Percentiles rank a stretch among this genome's conserved stretches.
phyloP scores from a whole-genome alignment of 2,329 filamentous ascomycete genomes.

The Cladobotryum mycophilum region DNA sequence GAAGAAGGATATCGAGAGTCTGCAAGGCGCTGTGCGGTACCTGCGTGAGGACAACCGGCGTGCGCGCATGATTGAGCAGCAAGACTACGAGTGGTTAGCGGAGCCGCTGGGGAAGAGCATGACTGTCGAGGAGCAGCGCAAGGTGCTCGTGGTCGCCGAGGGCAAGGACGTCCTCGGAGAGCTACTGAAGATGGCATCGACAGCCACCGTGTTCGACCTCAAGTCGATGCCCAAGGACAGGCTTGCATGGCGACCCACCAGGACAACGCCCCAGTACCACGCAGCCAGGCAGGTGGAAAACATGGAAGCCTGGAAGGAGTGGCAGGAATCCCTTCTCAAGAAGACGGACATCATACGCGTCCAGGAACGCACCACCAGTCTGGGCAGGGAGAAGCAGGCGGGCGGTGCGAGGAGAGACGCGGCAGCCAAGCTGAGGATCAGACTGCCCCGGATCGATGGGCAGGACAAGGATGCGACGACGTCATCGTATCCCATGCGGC shows the following conservation, averaged over 20 bases:
- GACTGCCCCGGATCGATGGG: conserved; percentile 34
- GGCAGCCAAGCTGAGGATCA: conserved; percentile 45
- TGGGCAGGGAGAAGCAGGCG: conserved; percentile 21
- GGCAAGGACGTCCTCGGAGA: conserved; percentile 58
- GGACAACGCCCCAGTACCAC: conserved; percentile 58
- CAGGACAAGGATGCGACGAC: conserved; percentile 38
- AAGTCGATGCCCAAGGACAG: conserved; percentile 49
- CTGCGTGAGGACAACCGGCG: conserved; percentile 62
- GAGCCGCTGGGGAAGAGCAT: conserved; percentile 49
- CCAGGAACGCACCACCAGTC: conserved; percentile 17
- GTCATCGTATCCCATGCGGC: conserved; percentile 22
- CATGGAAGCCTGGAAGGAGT: conserved; percentile 54
- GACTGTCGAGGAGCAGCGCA: conserved; percentile 42
- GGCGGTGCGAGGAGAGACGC: conserved; percentile 24
- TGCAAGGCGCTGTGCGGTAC: conserved; percentile 61
- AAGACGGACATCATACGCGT: conserved; percentile 41
- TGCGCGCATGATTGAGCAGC: conserved; percentile 51
- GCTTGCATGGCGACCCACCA: conserved; percentile 60
- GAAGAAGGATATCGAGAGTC: conserved; percentile 58
- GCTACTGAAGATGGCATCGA: conserved; percentile 55
- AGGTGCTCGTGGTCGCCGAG: conserved; percentile 51
- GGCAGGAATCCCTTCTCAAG: conserved; percentile 49
- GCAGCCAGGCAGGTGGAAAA: conserved; percentile 60
- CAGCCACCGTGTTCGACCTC: conserved; percentile 55
- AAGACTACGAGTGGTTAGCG: conserved; percentile 52